Conservation (phyloP, 306 rosid species). For the Dryas drummondii region DNA sequence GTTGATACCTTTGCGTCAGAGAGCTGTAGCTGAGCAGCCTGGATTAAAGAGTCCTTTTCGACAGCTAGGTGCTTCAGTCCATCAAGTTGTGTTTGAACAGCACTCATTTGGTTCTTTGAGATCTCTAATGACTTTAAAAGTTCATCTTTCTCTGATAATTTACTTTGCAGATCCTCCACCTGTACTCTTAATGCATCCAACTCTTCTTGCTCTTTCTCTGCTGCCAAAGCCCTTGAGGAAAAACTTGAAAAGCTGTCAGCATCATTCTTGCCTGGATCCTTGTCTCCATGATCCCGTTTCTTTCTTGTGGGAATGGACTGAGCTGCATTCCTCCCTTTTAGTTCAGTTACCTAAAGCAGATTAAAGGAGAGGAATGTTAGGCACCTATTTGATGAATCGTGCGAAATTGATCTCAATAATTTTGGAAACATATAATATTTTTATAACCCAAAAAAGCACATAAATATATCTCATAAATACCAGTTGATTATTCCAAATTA, state of each 20-base stretch:
- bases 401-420: background rate
- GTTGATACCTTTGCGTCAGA: slow-evolving; percentile 76
- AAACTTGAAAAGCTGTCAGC: slow-evolving; percentile 50
- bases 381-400: background rate
- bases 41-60: slow-evolving; percentile 70
- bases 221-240: slow-evolving; percentile 54
- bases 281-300: slow-evolving; percentile 62
- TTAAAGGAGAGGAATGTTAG: slow-evolving; percentile 17
- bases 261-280: slow-evolving; percentile 55
- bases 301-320: slow-evolving; percentile 69
- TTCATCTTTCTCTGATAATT: slow-evolving; percentile 72
- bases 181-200: slow-evolving; percentile 60
- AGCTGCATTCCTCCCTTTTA: slow-evolving; percentile 53
- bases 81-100: slow-evolving; percentile 53
- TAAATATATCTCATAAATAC: slow-evolving; percentile 9
- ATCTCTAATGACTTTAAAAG: slow-evolving; percentile 68
- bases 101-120: slow-evolving; percentile 53
- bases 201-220: slow-evolving; percentile 75
- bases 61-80: slow-evolving; percentile 58
- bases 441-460: background rate
- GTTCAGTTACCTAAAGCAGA: slow-evolving; percentile 45
- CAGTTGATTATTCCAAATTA: slow-evolving; percentile 14
- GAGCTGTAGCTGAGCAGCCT: slow-evolving; percentile 61
- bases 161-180: slow-evolving; percentile 70
- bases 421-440: background rate